Base-by-base conservation (phyloP, 2,329 filamentous ascomycete genomes). In the Pseudogymnoascus sp. region DNA sequence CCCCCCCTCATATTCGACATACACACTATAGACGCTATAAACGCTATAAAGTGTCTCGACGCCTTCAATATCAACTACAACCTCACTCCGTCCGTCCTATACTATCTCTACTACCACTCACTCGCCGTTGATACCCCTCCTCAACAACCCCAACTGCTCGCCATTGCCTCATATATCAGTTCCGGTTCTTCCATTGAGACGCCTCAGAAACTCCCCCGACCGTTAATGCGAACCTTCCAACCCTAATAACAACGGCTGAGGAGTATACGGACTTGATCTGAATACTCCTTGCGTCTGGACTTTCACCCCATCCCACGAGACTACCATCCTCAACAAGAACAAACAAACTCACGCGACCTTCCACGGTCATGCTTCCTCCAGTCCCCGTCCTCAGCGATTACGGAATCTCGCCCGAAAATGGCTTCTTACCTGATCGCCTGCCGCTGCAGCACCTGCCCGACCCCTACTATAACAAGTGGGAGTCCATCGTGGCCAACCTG, bases 381-480 rank as follows among this genome's bases (percentile, higher is more conserved):
- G 77, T 89, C 64, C 86, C 86, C 27, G 71, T 76, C 55, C 81
- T 90, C 63, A 81, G 84, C 73, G 87, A 95, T 75, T 96, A 95
- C 77, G 90, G 88, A 76, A 84, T 92, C 74, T 90, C 89, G 67
- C 78, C 83, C 64, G 80, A 85, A 62, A 85, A 91, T 76, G 94
- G 94, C 70, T 99, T 99, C 77, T 84, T 99, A 61, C 92, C 94
- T 1, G 80, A 89, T 65, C 86, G 90, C 66, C 77, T 89, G 36
- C 94, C 94, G 42, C 80, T 97, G 65, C 86, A 90, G 65, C 79
- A 84, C 61, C 85, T 99, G 12, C 89, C 92, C 8, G 89, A 97
- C 71, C 84, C 88, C 2, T 97, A 97, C 79, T 99, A 97, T 76
- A 87, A 89, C 74, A 90, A 91, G 72, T 99, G 94, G 94, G 94